Evolutionary conservation across 2,329 filamentous ascomycete genomes (phyloP), one percentile per base, ranked within the genome.

Genomic region (Cryphonectria nitschkei): DNA sequence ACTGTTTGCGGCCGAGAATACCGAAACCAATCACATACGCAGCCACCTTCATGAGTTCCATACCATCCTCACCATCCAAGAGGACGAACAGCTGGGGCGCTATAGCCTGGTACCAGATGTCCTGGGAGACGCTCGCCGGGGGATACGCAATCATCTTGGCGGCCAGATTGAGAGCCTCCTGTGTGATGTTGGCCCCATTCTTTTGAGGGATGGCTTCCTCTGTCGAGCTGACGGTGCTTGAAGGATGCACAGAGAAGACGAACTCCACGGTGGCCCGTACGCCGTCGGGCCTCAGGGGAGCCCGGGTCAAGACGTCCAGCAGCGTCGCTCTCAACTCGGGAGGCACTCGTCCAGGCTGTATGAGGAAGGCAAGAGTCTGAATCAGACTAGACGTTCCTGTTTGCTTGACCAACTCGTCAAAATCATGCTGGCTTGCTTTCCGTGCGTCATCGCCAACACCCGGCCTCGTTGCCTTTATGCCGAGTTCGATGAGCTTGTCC

Each of bases 201-300:
- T 87, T 89, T 74, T 88, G 86, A 0, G 85, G 82, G 4, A 77
- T 76, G 2, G 81, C 78, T 0, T 81, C 80, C 68, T 85, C 83
- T 8, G 82, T 79, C 0, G 77, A 68, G 74, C 80, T 79, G 70
- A 82, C 78, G 8, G 81, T 80, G 74, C 82, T 84, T 72, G 86
- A 84, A 0, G 90, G 87, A 72, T 92, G 90, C 8, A 92, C 88
- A 1, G 90, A 86, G 70, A 92, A 91, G 50, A 93, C 84, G 76
- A 93, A 93, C 76, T 93, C 91, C 72, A 93, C 83, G 0, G 89
- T 91, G 37, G 88, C 86, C 46, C 91, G 86, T 19, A 93, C 89
- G 26, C 91, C 91, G 72, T 88, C 85, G 2, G 82, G 80, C 4
- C 90, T 84, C 37, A 92, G 82, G 0, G 91, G 91, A 13, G 93